Evolutionary conservation across 2,329 filamentous ascomycete genomes (phyloP), one percentile per base, ranked within the genome.

Genomic region (Aspergillus brasiliensis): DNA sequence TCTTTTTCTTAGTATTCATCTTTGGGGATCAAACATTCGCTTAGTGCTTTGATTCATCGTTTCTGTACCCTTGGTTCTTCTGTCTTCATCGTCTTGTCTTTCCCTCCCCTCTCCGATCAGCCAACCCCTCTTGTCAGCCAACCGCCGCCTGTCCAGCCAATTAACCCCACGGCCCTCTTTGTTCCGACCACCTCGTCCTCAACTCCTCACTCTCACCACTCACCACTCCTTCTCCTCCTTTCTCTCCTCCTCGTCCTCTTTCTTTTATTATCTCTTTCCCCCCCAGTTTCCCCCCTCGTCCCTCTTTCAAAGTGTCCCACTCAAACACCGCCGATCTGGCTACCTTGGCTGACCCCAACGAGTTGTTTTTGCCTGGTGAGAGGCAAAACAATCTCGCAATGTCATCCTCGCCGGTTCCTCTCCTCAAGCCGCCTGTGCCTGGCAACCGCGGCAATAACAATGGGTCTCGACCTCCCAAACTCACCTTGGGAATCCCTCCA

Each of bases 401-500:
- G 88, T 86, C 90, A 59, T 70, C 71, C 46, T 87, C 90, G 51
- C 88, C 90, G 55, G 91, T 89, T 56, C 91, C 91, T 62, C 86
- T 96, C 60, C 88, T 96, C 58, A 89, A 92, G 62, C 91, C 92
- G 57, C 91, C 92, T 62, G 88, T 96, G 58, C 90, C 90, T 40
- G 91, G 91, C 65, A 82, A 81, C 65, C 84, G 87, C 68, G 83
- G 83, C 64, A 83, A 82, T 67, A 81, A 83, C 68, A 82, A 84
- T 65, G 87, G 86, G 60, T 81, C 83, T 61, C 84, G 90, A 64
- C 83, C 89, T 56, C 92, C 92, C 27, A 88, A 90, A 69, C 84
- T 98, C 60, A 94, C 92, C 47, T 86, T 98, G 58, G 91, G 93
- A 48, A 98, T 98, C 60, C 94, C 94, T 38, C 88, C 91, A 0